Conservation (phyloP, 1,284 basidiomycete species). For the Irpex sp. region DNA sequence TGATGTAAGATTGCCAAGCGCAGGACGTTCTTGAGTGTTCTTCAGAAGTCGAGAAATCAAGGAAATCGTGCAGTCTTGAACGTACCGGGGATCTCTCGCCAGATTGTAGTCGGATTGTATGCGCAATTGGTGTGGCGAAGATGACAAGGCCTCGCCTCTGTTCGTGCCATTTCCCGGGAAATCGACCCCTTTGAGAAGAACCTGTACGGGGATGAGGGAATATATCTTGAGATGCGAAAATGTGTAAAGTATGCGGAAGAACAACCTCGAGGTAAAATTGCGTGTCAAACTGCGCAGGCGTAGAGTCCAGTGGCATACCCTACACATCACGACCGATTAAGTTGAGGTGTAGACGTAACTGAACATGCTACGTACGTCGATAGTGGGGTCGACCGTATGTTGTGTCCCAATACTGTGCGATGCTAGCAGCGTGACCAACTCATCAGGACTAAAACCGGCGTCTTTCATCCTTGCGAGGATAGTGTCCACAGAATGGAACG, state of each 20-base stretch:
- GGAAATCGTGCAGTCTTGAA: not conserved
- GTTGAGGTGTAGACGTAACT: not conserved
- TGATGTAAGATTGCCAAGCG: conserved; percentile 36
- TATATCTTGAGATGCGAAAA: no score
- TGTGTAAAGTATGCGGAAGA: conserved; percentile 30
- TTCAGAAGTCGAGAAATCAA: not conserved
- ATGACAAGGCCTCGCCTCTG: conserved; percentile 32
- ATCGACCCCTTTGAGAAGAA: conserved; percentile 24
- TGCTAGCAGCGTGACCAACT: conserved; percentile 38
- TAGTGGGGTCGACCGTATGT: conserved; percentile 28
- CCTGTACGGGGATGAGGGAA: conserved; percentile 10
- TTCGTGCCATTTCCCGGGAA: conserved; percentile 31
- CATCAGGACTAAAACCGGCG: conserved; percentile 31
- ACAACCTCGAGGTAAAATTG: not conserved
- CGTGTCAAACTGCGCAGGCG: conserved; percentile 19
- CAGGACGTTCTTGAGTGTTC: not conserved
- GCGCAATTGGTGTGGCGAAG: conserved; percentile 34
- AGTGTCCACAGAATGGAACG: conserved; percentile 31
- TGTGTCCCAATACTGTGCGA: conserved; percentile 28
- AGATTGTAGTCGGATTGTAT: conserved; percentile 35
- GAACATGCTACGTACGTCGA: conserved; percentile 17
- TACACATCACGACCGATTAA: not conserved
- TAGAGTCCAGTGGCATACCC: conserved; percentile 38
- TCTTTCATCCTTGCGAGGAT: conserved; percentile 39
- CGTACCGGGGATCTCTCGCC: conserved; percentile 27